Conservation (phyloP, 2,329 filamentous ascomycete genomes). For the Arthrobotrys entomopaga region DNA sequence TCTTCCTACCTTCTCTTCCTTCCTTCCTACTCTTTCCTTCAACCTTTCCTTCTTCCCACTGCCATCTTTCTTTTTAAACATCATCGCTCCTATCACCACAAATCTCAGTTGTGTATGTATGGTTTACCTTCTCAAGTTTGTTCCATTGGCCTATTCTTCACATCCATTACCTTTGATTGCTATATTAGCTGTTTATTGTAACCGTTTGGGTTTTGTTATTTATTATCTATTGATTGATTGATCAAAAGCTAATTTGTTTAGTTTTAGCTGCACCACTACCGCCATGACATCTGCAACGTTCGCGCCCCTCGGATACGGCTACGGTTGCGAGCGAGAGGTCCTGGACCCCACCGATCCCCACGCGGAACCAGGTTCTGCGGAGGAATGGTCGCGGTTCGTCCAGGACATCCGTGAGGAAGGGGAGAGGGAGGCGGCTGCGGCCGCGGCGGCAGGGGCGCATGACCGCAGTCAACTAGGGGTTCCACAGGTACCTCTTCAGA, state of each 20-base stretch:
- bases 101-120: no score
- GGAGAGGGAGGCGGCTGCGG: neutral
- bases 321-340: slow-evolving; percentile 32
- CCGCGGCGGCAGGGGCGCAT: no score
- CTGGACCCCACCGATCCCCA: slow-evolving; percentile 36
- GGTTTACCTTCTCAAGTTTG: no score
- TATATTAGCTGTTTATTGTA: no score
- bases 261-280: neutral
- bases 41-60: neutral
- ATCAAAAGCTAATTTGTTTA: neutral
- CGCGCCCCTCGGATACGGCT: neutral
- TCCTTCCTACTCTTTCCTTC: neutral
- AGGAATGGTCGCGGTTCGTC: slow-evolving; percentile 22
- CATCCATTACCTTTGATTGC: no score
- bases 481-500: neutral
- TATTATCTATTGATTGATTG: neutral
- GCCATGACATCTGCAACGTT: neutral
- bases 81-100: neutral
- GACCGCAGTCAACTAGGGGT: neutral
- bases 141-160: no score
- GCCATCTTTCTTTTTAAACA: slow-evolving; percentile 2
- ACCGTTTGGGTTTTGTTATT: neutral
- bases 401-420: slow-evolving; percentile 4
- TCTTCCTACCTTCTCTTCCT: neutral
- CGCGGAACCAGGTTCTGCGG: slow-evolving; percentile 34